Conservation (phyloP, 1,139 yeast species). For the Hyphopichia fennica region DNA sequence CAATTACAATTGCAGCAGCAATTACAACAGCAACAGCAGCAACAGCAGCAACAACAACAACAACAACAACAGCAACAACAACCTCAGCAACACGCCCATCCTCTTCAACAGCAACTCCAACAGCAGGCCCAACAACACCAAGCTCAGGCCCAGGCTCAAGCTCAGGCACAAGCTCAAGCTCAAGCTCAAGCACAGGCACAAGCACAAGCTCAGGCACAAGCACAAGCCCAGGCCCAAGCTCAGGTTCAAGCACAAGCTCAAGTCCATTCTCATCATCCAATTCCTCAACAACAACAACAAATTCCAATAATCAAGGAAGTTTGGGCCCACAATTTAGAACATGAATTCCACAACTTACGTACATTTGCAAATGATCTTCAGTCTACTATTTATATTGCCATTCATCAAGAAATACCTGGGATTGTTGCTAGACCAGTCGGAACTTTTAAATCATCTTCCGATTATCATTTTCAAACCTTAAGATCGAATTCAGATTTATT, state of each 20-base stretch:
- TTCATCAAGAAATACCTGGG: constrained; percentile 93
- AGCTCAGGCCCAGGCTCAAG: constrained; percentile 10
- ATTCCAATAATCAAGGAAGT: constrained; percentile 62
- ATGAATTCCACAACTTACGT: constrained; percentile 75
- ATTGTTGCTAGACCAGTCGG: constrained; percentile 96
- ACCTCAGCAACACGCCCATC: constrained; percentile 11
- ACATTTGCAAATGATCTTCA: constrained; percentile 64
- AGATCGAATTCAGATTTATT: constrained; percentile 87
- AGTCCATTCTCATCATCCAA: constrained; percentile 3
- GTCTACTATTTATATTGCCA: constrained; percentile 60
- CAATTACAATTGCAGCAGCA: constrained; percentile 32
- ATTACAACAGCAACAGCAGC: constrained; percentile 18
- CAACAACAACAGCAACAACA: constrained; percentile 19
- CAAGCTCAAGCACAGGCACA: constrained; percentile 11
- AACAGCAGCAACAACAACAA: constrained; percentile 17
- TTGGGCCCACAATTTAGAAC: constrained; percentile 82
- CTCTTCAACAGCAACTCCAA: constrained; percentile 14
- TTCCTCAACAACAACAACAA: constrained; percentile 17
- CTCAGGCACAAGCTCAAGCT: constrained; percentile 7
- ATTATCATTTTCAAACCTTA: constrained; percentile 93
- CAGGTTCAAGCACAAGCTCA: constrained; percentile 10
- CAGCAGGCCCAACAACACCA: constrained; percentile 12
- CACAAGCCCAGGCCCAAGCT: constrained; percentile 7
- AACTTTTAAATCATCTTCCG: constrained; percentile 85
- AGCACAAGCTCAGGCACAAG: constrained; percentile 10